Conservation (phyloP, 768 basidiomycete genomes). For the Xerocomus spinulosus region DNA sequence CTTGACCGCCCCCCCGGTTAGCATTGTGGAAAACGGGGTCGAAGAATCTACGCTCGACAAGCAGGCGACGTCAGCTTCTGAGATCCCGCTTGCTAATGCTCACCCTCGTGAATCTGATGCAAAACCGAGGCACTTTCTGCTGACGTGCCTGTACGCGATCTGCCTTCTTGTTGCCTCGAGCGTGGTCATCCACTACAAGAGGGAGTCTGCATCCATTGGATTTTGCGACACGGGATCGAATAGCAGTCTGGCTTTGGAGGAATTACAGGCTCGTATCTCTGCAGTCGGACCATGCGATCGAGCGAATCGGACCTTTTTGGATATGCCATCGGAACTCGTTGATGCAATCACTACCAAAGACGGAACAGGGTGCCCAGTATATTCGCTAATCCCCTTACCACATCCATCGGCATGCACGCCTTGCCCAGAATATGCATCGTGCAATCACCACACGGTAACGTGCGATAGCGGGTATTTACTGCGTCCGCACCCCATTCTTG, state of each 20-base stretch:
- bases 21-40: constrained; percentile 18
- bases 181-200: constrained; percentile 50
- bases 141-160: constrained; percentile 41
- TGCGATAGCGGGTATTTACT: constrained; percentile 70
- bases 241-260: constrained; percentile 55
- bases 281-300: constrained; percentile 53
- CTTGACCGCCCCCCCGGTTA: constrained; percentile 10
- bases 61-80: constrained; percentile 33
- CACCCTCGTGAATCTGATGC: constrained; percentile 10
- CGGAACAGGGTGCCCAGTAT: constrained; percentile 48
- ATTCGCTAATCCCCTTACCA: constrained; percentile 50
- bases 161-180: constrained; percentile 33
- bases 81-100: constrained; percentile 34
- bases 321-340: constrained; percentile 28
- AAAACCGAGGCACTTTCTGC: constrained; percentile 27
- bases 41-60: constrained; percentile 15
- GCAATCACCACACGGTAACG: constrained; percentile 49
- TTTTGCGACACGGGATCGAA: constrained; percentile 65
- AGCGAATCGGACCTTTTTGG: constrained; percentile 48
- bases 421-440: constrained; percentile 67
- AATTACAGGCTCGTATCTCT: constrained; percentile 40
- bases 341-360: constrained; percentile 27
- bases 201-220: constrained; percentile 65
- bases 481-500: constrained; percentile 55
- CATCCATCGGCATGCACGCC: constrained; percentile 63